Base-by-base conservation (phyloP, 805 yeast genomes). In the Saccharomycopsis sp. region DNA sequence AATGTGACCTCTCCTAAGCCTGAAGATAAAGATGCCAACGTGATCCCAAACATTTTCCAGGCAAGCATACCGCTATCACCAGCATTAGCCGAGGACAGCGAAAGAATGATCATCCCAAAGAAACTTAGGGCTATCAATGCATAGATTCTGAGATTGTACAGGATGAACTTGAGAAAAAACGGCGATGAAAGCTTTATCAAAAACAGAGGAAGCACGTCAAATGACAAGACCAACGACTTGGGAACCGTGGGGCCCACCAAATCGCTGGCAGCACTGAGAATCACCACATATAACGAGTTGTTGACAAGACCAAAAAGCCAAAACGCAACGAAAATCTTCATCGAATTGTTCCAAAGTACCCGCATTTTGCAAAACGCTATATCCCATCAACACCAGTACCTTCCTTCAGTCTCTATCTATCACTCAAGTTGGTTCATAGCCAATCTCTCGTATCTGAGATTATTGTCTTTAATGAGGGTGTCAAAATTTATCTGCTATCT, bases 1-100 rank as follows among this genome's bases (percentile, higher is more conserved):
- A 92, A 92, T 0, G 97, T 89, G 3, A 88, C 74, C 68, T 92
- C 99, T 0, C 99, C 99, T 23, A 91, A 71, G 0, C 98, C 98
- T 0, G 96, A 85, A 16, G 96, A 84, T 2, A 82, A 63, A 0
- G 97, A 89, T 0, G 97, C 97, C 63, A 91, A 66, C 3, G 79
- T 75, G 8, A 92, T 84, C 0, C 97, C 97, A 15, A 80, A 61
- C 4, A 91, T 67, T 54, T 81, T 79, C 34, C 73, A 48, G 2
- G 24, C 47, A 29, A 37, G 16, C 21, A 16, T 24, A 24, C 20
- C 50, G n/a, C 40, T 24, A n/a, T 24, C 47, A 15, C 29, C 88
- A 80, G 5, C 52, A 9, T 50, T 9, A 12, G 46, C 24, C 9
- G 57, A 21, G 8, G 51, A 46, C 20, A 34, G 40, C 24, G 56